Evolutionary conservation across 2,329 filamentous ascomycete genomes (phyloP).

Genomic region (Penicillium sp.): DNA sequence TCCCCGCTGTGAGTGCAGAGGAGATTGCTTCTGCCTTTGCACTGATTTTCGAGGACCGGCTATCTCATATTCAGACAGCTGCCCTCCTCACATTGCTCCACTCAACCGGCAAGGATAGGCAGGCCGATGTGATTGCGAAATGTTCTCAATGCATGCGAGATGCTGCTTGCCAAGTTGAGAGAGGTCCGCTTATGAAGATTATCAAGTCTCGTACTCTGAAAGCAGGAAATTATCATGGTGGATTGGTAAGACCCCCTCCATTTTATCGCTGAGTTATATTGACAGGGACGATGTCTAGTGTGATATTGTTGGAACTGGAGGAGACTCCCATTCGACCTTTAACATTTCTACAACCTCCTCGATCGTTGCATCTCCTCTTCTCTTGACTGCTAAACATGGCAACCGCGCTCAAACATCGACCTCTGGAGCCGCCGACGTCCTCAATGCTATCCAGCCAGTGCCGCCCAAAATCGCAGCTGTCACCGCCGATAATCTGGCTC

Average conservation of each 20-base stretch:
- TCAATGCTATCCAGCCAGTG: conserved; percentile 70
- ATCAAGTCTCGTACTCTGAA: conserved; percentile 60
- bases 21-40: conserved; percentile 90
- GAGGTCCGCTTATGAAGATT: conserved; percentile 58
- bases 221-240: conserved; percentile 75
- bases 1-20: conserved; percentile 73
- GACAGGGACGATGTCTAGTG: conserved; percentile 49
- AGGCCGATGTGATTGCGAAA: conserved; percentile 80
- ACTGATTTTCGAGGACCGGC: conserved; percentile 83
- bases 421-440: conserved; percentile 89
- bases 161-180: conserved; percentile 71
- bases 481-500: conserved; percentile 65
- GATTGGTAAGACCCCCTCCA: conserved; percentile 58
- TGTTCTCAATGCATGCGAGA: conserved; percentile 81
- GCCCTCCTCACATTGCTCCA: conserved; percentile 87
- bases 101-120: conserved; percentile 81
- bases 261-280: background rate
- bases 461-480: conserved; percentile 73
- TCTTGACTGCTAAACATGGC: conserved; percentile 90
- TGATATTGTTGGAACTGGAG: conserved; percentile 96
- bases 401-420: conserved; percentile 94
- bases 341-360: conserved; percentile 96
- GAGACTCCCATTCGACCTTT: conserved; percentile 95
- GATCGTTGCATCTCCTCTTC: conserved; percentile 80
- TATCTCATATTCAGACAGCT: conserved; percentile 84